Evolutionary conservation across 176 grass and related monocot genomes (phyloP).

Genomic region (Pontederia paniculata): DNA sequence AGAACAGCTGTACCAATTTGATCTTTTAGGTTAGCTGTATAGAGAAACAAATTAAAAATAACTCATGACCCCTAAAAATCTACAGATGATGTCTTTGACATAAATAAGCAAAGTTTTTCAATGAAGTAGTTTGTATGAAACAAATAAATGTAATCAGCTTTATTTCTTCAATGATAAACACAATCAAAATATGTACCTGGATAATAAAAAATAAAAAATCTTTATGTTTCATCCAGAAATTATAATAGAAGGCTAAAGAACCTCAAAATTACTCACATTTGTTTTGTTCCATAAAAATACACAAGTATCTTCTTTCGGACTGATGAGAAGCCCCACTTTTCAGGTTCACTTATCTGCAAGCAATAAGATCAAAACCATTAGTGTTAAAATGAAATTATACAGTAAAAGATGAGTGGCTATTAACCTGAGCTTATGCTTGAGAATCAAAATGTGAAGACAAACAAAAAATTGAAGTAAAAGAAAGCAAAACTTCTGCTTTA

Average conservation of each 20-base stretch:
- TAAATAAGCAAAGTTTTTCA: not conserved
- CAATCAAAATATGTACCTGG: too few relatives aligned
- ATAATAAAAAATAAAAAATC: too few relatives aligned
- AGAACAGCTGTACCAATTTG: constrained; percentile 10
- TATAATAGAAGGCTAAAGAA: not conserved
- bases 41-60: not conserved
- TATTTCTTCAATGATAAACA: too few relatives aligned
- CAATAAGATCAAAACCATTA: not conserved
- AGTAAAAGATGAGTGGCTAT: too few relatives aligned
- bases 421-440: too few relatives aligned
- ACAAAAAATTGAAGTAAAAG: too few relatives aligned
- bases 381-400: not conserved
- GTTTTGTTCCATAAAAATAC: constrained; percentile 97
- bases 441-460: too few relatives aligned
- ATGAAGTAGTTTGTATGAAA: too few relatives aligned
- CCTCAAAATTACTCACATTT: constrained; percentile 57
- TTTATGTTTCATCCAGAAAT: not conserved
- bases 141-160: too few relatives aligned
- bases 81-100: not conserved
- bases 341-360: constrained; percentile 81
- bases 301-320: constrained; percentile 77
- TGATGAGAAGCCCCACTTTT: constrained; percentile 54
- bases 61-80: not conserved
- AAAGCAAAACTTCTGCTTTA: too few relatives aligned
- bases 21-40: constrained; percentile 6